These are phyloP conservation scores for Phialophora verrucosa DNA, from an alignment of 2,329 filamentous ascomycete species.

Conservation along the genomic window DNA sequence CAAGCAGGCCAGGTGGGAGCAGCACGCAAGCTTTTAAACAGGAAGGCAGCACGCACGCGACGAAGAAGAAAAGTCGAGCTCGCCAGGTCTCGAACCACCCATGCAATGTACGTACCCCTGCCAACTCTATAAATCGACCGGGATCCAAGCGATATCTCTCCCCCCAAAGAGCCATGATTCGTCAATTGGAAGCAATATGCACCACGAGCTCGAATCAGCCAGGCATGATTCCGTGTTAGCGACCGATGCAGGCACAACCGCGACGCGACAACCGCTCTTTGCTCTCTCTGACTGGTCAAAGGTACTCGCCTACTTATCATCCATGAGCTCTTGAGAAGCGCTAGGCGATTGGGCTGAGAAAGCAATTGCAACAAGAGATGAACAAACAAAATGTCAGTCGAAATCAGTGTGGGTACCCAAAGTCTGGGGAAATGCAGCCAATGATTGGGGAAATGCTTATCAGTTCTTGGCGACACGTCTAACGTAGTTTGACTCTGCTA, in stretches of 20 bases:
- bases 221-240: slow-evolving; percentile 16
- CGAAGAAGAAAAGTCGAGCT: slow-evolving; percentile 25
- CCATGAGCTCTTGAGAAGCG: slow-evolving; percentile 3
- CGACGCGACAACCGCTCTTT: slow-evolving; percentile 11
- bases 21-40: slow-evolving; percentile 14
- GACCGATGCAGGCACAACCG: slow-evolving; percentile 28
- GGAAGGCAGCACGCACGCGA: slow-evolving; percentile 20
- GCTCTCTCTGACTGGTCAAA: slow-evolving; percentile 12
- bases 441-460: slow-evolving; percentile 34
- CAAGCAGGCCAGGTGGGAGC: not conserved
- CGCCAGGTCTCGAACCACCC: slow-evolving; percentile 11
- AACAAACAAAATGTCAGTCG: not conserved
- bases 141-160: slow-evolving; percentile 34
- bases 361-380: slow-evolving; percentile 22
- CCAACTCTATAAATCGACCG: slow-evolving; percentile 15
- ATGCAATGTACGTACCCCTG: slow-evolving; percentile 11
- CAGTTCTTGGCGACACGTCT: slow-evolving; percentile 30
- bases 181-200: not conserved
- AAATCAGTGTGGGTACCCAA: not conserved
- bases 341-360: slow-evolving; percentile 23
- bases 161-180: slow-evolving; percentile 10
- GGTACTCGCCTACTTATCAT: slow-evolving; percentile 25
- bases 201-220: slow-evolving; percentile 13
- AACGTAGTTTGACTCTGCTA: slow-evolving; percentile 29
- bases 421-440: slow-evolving; percentile 27